Percentiles rank a stretch among this genome's conserved stretches.
Conservation (phyloP, 352 stramenopile genomes). For the Phytophthora pisi region DNA sequence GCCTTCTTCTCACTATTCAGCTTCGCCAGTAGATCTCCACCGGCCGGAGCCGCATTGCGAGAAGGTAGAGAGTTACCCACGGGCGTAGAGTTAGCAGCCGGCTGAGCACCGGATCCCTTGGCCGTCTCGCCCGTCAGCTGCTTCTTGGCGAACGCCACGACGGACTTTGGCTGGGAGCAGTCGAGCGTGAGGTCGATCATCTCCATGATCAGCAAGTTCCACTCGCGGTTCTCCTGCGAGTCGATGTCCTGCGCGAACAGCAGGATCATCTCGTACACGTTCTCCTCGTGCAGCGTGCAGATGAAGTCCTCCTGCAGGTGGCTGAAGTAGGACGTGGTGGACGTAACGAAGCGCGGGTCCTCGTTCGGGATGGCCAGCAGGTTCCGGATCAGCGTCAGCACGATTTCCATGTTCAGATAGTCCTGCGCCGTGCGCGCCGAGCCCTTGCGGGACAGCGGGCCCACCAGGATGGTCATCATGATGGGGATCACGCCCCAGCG, state of each 20-base stretch:
- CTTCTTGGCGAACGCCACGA: slow-evolving; percentile 67
- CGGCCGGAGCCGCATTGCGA: neutral
- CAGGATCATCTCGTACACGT: slow-evolving; percentile 88
- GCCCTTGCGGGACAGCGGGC: slow-evolving; percentile 74
- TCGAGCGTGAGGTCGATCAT: slow-evolving; percentile 85
- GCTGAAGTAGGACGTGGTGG: slow-evolving; percentile 74
- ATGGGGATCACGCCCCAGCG: slow-evolving; percentile 71
- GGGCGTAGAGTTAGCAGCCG: neutral
- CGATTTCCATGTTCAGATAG: slow-evolving; percentile 88
- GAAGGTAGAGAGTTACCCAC: neutral
- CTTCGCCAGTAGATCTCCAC: slow-evolving; percentile 47
- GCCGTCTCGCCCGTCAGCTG: slow-evolving; percentile 11
- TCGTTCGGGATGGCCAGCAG: slow-evolving; percentile 85
- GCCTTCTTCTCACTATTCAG: slow-evolving; percentile 66
- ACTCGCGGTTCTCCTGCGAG: slow-evolving; percentile 81
- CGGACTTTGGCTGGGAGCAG: slow-evolving; percentile 68
- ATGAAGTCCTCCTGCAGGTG: slow-evolving; percentile 87
- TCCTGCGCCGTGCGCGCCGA: slow-evolving; percentile 65
- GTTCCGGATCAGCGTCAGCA: slow-evolving; percentile 87
- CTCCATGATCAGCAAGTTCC: slow-evolving; percentile 90
- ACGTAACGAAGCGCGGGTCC: slow-evolving; percentile 80
- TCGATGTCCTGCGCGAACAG: slow-evolving; percentile 90
- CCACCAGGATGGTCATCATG: slow-evolving; percentile 86
- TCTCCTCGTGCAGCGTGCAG: slow-evolving; percentile 76
- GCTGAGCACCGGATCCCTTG: neutral